Conservation (phyloP, 2,329 filamentous ascomycete species). For the Fusarium zealandicum region DNA sequence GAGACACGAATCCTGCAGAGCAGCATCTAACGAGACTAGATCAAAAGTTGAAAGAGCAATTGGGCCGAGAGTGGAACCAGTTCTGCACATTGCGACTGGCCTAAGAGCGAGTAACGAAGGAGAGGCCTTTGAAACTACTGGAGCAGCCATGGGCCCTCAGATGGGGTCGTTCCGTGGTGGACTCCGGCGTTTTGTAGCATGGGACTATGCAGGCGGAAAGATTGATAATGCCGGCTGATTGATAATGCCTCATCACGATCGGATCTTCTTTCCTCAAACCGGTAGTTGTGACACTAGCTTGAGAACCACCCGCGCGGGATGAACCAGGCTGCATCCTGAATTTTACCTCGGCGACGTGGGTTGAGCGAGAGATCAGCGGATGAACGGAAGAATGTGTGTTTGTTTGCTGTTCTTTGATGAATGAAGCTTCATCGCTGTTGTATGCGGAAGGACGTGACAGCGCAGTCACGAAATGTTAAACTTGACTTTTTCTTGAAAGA, state of each 20-base stretch:
- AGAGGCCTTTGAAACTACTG: conserved; percentile 7
- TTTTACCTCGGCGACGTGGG: conserved; percentile 1
- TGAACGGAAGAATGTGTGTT: background rate
- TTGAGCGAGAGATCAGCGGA: conserved; percentile 7
- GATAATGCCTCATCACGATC: conserved; percentile 38
- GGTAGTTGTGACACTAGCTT: conserved; percentile 1
- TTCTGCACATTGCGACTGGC: conserved; percentile 3
- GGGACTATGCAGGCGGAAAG: conserved; percentile 22
- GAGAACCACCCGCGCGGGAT: background rate
- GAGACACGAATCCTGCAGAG: too few relatives aligned
- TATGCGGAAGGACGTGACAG: too few relatives aligned
- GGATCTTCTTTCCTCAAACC: conserved; percentile 1
- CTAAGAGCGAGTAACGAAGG: conserved; percentile 5
- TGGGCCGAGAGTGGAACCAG: conserved; percentile 12
- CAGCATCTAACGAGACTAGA: conserved; percentile 7
- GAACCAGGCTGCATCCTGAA: background rate
- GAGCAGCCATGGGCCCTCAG: conserved; percentile 19
- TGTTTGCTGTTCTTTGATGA: too few relatives aligned
- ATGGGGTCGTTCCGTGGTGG: conserved; percentile 30
- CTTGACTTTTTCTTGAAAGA: too few relatives aligned
- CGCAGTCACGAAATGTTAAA: too few relatives aligned
- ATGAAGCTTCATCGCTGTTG: too few relatives aligned
- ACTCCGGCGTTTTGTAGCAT: conserved; percentile 18
- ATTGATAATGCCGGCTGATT: conserved; percentile 40
- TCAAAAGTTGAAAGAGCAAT: conserved; percentile 2